A percentile compares a stretch with the other conserved stretches of the same genome.
Conservation (phyloP, 768 basidiomycete species). For the Saitozyma sp. region DNA sequence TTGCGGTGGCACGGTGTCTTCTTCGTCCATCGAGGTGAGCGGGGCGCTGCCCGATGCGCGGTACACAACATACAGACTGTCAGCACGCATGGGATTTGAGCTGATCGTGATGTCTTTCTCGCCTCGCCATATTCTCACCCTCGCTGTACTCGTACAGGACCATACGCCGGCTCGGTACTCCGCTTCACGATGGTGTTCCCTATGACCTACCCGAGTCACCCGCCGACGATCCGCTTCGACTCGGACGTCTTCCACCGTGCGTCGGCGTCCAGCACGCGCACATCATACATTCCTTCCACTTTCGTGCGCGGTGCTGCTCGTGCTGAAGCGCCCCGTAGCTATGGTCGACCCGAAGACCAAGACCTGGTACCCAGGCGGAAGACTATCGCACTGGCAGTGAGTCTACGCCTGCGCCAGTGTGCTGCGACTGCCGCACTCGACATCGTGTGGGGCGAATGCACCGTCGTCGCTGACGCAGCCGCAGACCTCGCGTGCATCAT, state of each 20-base stretch:
- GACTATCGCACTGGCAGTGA: slow-evolving; percentile 32
- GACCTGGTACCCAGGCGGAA: slow-evolving; percentile 33
- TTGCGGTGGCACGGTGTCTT: slow-evolving; percentile 41
- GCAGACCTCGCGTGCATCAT: slow-evolving; percentile 38
- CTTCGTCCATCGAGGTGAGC: slow-evolving; percentile 40
- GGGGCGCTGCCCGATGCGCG: background rate
- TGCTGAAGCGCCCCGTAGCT: slow-evolving; percentile 16
- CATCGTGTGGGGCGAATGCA: background rate
- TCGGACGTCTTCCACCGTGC: slow-evolving; percentile 46
- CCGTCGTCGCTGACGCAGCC: background rate
- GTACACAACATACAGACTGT: background rate
- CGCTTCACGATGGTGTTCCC: slow-evolving; percentile 36
- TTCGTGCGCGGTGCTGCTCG: background rate
- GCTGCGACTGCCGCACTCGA: background rate
- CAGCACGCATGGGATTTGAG: no score
- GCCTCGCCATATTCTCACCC: background rate
- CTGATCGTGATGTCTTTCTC: no score
- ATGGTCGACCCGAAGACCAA: slow-evolving; percentile 43
- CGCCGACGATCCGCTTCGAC: slow-evolving; percentile 33
- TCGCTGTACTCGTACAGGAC: slow-evolving; percentile 19
- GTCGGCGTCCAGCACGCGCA: slow-evolving; percentile 1
- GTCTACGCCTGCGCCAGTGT: slow-evolving; percentile 2
- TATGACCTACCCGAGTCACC: slow-evolving; percentile 17
- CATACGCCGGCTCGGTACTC: slow-evolving; percentile 39
- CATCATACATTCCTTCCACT: background rate